A percentile compares a stretch with the other conserved stretches of the same genome.
phyloP scores from a whole-genome alignment of 2,329 filamentous ascomycete species.

The Ceratocystis harringtonii region DNA sequence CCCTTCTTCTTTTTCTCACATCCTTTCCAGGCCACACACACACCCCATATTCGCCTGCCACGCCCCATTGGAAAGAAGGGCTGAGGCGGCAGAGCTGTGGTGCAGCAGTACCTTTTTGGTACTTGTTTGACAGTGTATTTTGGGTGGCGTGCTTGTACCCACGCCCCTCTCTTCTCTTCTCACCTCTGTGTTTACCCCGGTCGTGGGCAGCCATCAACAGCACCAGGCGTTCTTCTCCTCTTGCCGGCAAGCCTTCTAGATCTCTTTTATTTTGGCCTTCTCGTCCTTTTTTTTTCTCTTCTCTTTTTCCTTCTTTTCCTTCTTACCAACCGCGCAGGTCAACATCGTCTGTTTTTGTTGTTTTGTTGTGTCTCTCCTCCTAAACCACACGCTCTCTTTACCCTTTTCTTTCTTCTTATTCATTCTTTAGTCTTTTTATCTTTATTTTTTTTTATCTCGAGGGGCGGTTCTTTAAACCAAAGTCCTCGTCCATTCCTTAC shows the following conservation, averaged over 20 bases:
- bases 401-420: constrained; percentile 3
- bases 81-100: neutral
- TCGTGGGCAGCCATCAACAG: neutral
- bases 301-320: constrained; percentile 6
- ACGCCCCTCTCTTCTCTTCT: neutral
- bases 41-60: neutral
- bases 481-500: neutral
- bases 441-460: neutral
- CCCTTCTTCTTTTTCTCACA: constrained; percentile 4
- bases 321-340: constrained; percentile 11
- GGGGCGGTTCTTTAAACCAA: neutral
- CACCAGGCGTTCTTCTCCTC: neutral
- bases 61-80: neutral
- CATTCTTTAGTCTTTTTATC: constrained; percentile 3
- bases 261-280: neutral
- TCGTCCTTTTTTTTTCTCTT: constrained; percentile 4
- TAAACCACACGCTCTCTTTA: neutral
- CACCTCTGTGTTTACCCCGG: neutral
- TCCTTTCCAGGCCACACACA: neutral
- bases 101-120: neutral
- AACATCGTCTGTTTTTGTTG: constrained; percentile 4
- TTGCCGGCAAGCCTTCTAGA: neutral
- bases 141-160: neutral
- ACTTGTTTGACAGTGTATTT: neutral
- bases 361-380: neutral